Evolutionary conservation across 1,284 basidiomycete genomes (phyloP).

Genomic region (Boletellus dicymbophilus): DNA sequence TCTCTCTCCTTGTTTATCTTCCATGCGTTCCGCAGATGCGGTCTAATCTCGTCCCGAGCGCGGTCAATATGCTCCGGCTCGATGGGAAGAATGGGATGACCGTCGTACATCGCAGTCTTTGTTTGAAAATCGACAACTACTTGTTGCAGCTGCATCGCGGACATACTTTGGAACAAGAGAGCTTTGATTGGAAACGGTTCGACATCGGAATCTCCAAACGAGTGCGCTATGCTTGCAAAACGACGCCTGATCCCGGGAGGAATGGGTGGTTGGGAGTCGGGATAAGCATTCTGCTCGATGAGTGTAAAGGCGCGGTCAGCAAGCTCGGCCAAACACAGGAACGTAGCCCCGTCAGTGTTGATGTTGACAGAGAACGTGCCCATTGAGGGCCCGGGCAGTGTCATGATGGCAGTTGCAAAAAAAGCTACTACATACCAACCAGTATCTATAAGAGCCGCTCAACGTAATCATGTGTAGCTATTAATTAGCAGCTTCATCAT

Average conservation of each 20-base stretch:
- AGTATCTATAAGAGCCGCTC: no score
- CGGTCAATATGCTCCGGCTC: conserved; percentile 22
- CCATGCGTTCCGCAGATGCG: conserved; percentile 15
- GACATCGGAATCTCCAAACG: conserved; percentile 4
- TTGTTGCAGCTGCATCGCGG: conserved; percentile 8
- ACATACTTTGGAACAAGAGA: conserved; percentile 14
- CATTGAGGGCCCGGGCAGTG: conserved; percentile 1
- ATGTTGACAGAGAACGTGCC: conserved; percentile 20
- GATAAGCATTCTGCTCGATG: not conserved
- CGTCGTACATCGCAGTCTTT: conserved; percentile 16
- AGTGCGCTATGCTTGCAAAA: conserved; percentile 20
- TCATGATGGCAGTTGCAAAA: no score
- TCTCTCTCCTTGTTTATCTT: conserved; percentile 9
- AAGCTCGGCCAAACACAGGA: conserved; percentile 18
- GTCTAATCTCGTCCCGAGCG: conserved; percentile 18
- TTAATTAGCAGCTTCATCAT: no score
- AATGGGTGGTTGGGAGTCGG: not conserved
- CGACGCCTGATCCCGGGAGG: conserved; percentile 2
- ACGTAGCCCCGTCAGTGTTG: conserved; percentile 9
- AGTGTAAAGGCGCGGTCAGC: conserved; percentile 21
- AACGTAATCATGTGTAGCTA: no score
- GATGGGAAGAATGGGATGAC: conserved; percentile 17
- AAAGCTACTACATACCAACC: no score
- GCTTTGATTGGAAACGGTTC: conserved; percentile 16
- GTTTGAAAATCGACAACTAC: conserved; percentile 22